Conservation (phyloP, 2,329 filamentous ascomycete genomes). For the Colletotrichum sp. region DNA sequence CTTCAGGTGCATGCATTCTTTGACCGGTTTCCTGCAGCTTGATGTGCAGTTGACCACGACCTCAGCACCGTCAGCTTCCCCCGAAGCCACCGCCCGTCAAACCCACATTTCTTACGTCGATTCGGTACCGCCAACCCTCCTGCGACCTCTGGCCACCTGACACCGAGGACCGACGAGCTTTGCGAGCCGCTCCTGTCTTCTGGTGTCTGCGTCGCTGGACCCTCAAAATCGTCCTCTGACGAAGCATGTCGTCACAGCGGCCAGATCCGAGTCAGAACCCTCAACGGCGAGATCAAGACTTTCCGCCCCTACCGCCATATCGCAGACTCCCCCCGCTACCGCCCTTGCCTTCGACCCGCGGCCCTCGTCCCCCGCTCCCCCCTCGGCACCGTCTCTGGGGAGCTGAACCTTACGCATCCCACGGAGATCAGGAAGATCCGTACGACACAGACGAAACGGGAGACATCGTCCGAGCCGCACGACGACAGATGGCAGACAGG, state of each 20-base stretch:
- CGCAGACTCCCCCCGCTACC: slow-evolving; percentile 37
- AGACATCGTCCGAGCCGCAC: neutral
- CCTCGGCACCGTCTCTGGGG: slow-evolving; percentile 7
- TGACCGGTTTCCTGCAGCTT: neutral
- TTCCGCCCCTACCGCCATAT: slow-evolving; percentile 33
- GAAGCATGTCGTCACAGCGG: slow-evolving; percentile 23
- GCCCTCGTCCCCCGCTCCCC: neutral
- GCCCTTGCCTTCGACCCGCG: neutral
- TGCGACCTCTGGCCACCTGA: neutral
- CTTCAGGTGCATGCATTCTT: neutral
- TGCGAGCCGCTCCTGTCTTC: neutral
- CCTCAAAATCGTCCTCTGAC: slow-evolving; percentile 2
- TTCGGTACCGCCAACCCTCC: neutral
- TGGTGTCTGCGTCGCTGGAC: slow-evolving; percentile 18
- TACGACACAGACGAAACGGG: neutral
- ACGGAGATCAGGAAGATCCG: neutral
- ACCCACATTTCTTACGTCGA: slow-evolving; percentile 4
- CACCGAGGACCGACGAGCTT: neutral
- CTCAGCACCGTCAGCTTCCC: neutral
- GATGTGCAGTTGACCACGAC: neutral
- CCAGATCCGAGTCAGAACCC: slow-evolving; percentile 26
- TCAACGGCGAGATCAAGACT: slow-evolving; percentile 35
- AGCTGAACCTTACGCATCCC: neutral
- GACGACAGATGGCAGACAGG: slow-evolving; percentile 17
- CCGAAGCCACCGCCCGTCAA: neutral